phyloP scores from a whole-genome alignment of 805 yeast species.

The Teunomyces kruisii region DNA sequence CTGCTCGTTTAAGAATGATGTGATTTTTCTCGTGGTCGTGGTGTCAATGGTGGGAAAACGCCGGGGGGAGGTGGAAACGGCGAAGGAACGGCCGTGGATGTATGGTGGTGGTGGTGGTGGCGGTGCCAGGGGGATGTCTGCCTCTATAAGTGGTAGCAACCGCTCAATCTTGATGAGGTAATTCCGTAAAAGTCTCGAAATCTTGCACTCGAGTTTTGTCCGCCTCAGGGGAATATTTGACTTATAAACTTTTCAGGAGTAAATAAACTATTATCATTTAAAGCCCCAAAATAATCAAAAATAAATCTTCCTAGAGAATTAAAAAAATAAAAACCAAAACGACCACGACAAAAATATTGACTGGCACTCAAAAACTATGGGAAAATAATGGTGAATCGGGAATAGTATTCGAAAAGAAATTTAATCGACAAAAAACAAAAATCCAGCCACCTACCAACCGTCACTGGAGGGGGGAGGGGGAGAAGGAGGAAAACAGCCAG shows the following conservation, averaged over 20 bases:
- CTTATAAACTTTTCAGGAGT: slow-evolving; percentile 4
- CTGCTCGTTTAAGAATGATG: not conserved
- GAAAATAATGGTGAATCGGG: not conserved
- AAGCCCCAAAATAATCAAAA: slow-evolving; percentile 1
- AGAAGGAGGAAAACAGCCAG: too few relatives aligned
- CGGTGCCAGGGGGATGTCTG: not conserved
- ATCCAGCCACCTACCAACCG: too few relatives aligned
- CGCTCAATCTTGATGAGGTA: not conserved
- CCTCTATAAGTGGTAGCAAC: not conserved
- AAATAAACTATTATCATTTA: slow-evolving; percentile 2
- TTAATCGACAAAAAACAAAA: not conserved
- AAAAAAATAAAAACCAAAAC: not conserved
- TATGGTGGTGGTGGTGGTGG: not conserved
- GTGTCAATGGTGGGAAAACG: too few relatives aligned
- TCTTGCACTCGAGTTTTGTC: not conserved
- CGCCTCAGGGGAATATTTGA: slow-evolving; percentile 3
- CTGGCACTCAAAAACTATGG: too few relatives aligned
- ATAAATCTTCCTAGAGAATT: not conserved
- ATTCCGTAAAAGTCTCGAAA: not conserved
- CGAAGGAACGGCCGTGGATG: too few relatives aligned
- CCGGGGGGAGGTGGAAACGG: too few relatives aligned
- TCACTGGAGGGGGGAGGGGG: too few relatives aligned
- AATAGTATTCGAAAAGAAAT: not conserved
- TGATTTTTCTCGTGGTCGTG: not conserved
- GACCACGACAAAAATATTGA: not conserved